Evolutionary conservation across 306 rosid species (phyloP).

Genomic region (Geum urbanum): DNA sequence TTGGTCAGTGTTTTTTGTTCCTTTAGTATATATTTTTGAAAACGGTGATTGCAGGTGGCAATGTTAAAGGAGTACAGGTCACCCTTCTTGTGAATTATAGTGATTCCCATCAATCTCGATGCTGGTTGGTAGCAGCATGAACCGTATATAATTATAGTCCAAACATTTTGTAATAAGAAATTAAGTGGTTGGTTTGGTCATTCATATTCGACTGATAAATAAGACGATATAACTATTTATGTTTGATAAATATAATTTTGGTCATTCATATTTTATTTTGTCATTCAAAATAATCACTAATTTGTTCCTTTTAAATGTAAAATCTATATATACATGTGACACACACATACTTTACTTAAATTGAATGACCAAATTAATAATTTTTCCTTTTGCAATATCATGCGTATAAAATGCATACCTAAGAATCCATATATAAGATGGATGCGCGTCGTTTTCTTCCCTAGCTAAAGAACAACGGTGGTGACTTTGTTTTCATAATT

Average conservation of each 20-base stretch:
- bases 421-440: background rate
- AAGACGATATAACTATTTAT: too few species aligned
- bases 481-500: background rate
- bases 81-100: background rate
- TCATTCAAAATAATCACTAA: too few species aligned
- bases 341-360: too few species aligned
- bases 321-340: too few species aligned
- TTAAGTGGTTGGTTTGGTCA: too few species aligned
- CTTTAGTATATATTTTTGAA: background rate
- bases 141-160: background rate
- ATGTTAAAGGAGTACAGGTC: conserved; percentile 3
- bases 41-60: background rate
- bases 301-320: too few species aligned
- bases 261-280: too few species aligned
- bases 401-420: background rate
- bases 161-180: too few species aligned
- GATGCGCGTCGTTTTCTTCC: background rate
- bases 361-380: too few species aligned
- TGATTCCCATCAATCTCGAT: background rate
- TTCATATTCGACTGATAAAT: too few species aligned
- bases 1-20: background rate
- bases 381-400: too few species aligned
- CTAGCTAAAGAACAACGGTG: background rate
- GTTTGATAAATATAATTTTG: too few species aligned
- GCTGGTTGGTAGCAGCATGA: background rate